Evolutionary conservation across 495 filamentous ascomycete species (phyloP).

Genomic region (Neurospora intermedia): DNA sequence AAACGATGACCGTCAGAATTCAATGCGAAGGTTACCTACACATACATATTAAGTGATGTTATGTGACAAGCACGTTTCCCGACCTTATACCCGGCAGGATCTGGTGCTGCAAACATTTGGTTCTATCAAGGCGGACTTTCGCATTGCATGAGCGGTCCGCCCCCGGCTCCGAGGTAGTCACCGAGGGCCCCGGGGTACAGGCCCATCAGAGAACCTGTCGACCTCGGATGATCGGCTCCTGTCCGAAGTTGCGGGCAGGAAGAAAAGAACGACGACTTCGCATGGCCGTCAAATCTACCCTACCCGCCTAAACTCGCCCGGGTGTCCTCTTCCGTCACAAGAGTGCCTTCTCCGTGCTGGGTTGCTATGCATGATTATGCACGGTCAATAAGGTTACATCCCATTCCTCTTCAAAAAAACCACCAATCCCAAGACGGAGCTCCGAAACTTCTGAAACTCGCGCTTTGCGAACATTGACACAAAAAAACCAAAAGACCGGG

Average conservation of each 20-base stretch:
- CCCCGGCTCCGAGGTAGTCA: not conserved
- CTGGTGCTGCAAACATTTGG: not conserved
- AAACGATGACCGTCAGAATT: not conserved
- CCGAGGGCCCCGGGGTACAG: not conserved
- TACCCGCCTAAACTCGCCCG: not conserved
- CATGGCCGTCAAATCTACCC: not conserved
- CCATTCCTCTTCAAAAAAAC: not conserved
- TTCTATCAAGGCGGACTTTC: not conserved
- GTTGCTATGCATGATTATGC: not conserved
- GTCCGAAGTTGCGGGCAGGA: not conserved
- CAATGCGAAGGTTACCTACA: not conserved
- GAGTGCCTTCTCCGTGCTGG: not conserved
- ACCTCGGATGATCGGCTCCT: not conserved
- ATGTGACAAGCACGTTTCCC: not conserved
- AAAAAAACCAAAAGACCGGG: not conserved
- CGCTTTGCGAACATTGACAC: not conserved
- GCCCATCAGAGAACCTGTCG: not conserved
- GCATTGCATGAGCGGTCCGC: not conserved
- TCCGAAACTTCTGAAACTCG: not conserved
- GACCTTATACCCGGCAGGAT: not conserved
- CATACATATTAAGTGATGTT: not conserved
- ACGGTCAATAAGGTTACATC: not conserved
- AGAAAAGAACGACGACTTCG: not conserved
- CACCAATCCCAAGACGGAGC: not conserved
- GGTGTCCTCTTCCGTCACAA: not conserved